Base-by-base conservation (phyloP, 208 protist genomes). In the Leishmania turanica region DNA sequence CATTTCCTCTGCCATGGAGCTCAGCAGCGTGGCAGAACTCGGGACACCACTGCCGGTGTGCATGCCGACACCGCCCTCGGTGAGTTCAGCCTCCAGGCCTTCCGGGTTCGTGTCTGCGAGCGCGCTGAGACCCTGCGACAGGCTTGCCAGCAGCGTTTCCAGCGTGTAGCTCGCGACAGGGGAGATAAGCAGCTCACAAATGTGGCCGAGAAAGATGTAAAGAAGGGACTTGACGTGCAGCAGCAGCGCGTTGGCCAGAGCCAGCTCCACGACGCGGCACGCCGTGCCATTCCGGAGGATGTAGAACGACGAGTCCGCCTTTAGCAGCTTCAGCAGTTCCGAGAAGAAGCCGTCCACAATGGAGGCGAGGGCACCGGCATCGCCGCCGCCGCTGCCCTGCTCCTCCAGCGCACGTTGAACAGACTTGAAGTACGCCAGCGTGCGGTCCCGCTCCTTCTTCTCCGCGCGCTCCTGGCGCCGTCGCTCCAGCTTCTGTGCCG, bases 331-430 rank as follows among this genome's bases (percentile, higher is more conserved):
- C 64, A 97, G 86, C 49, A 98, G 86, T 78, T 98, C 93, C 2
- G 91, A 89, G 85, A 98, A 97, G 82, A 98, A 96, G 62, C 95
- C 92, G 73, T 98, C 95, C 13, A 98, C 90, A 56, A 96, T 90
- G 75, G 86, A 83, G 73, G 87, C 87, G 45, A 96, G 77, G 37
- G 84, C 84, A 19, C 73, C 85, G 6, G 90, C 79, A 78, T 96
- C 93, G 31, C 87, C 90, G 64, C 87, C 87, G 66, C 87, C 87
- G 72, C 83, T 84, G n/a, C 85, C 71, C 51, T 91, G 87, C 65
- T 95, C 92, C 11, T 92, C 90, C 27, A 98, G 79, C 2, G 89
- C 89, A 19, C 88, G 82, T 71, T 98, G 89, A 19, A 96, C 92
- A 21, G 93, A 95, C 75, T 75, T 88, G 85, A 98, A 98, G 86